Evolutionary conservation across 2,329 filamentous ascomycete genomes (phyloP), one percentile per base, ranked within the genome.

Genomic region (Trichoderma polysporum): DNA sequence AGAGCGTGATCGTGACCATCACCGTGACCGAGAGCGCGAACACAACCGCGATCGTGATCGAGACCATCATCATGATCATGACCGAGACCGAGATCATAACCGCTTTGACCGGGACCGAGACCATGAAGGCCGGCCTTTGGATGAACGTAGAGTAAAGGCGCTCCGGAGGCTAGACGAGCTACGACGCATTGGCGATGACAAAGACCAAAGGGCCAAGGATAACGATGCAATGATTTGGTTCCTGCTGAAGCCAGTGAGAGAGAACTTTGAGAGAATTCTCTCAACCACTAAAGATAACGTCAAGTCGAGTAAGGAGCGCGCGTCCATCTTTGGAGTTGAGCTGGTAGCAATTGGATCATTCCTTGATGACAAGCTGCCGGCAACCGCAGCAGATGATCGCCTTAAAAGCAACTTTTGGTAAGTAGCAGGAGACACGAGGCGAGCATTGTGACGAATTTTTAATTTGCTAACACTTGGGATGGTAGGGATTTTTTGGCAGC

Each of bases 261-360:
- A 85, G 68, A 88, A 86, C 68, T 84, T 91, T 59, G 83, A 85
- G 69, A 82, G 80, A 31, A 85, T 90, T 63, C 80, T 85, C 63
- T 84, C 83, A 60, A 88, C 88, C 4, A 90, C 86, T 2, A 86
- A 85, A 70, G 87, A 88, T 70, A 84, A 84, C 58, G 85, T 89
- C 69, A 87, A 86, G 64, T 86, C 85, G 31, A 85, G 86, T 72
- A 88, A 89, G 70, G 83, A 86, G 61, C 83, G 89, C 52, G 84
- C 89, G 25, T 84, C 81, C 72, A 83, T 88, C 50, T 85, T 90
- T 73, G 88, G 88, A 71, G 79, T 81, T 31, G 85, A 89, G 73
- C 78, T 90, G 41, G 80, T 88, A 49, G 82, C 82, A 4, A 88
- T 90, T 75, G 88, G 88, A 62, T 84, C 85, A 66, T 89, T 88